These are phyloP conservation scores for Pyrenochaeta sp. DNA, from an alignment of 2,329 filamentous ascomycete species.

Conservation along the genomic window DNA sequence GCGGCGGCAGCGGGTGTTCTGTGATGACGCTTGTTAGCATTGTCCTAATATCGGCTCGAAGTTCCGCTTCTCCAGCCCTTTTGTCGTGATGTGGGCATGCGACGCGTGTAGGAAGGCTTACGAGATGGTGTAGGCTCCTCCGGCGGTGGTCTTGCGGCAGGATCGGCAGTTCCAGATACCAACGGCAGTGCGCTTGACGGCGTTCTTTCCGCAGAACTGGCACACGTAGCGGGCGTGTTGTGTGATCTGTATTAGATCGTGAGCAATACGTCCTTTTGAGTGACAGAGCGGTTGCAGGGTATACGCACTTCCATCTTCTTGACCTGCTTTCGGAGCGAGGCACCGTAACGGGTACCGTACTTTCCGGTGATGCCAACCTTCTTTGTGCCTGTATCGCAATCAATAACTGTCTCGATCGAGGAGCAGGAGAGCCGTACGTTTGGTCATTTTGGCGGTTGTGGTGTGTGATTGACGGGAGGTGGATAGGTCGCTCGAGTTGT, in stretches of 20 bases:
- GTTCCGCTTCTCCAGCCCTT: not conserved
- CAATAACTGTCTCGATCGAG: constrained; percentile 21
- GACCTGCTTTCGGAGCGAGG: constrained; percentile 97
- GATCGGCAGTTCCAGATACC: constrained; percentile 98
- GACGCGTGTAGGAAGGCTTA: constrained; percentile 62
- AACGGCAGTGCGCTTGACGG: constrained; percentile 86
- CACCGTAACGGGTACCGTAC: constrained; percentile 98
- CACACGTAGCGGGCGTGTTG: constrained; percentile 96
- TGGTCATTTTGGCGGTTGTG: constrained; percentile 64
- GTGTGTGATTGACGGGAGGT: constrained; percentile 24
- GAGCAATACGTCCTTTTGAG: constrained; percentile 25
- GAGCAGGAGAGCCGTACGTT: constrained; percentile 39
- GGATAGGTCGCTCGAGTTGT: constrained; percentile 26
- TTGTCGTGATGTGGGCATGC: not conserved
- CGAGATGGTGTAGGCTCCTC: constrained; percentile 95
- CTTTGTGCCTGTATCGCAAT: constrained; percentile 41
- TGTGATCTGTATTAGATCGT: constrained; percentile 67
- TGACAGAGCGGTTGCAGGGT: constrained; percentile 9
- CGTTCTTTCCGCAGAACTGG: constrained; percentile 93
- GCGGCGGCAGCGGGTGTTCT: constrained; percentile 93
- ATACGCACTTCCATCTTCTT: constrained; percentile 89
- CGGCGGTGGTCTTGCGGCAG: constrained; percentile 93
- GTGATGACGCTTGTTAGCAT: constrained; percentile 39
- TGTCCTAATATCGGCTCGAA: constrained; percentile 1
- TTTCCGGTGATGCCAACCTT: constrained; percentile 97